Evolutionary conservation across 768 basidiomycete genomes (phyloP).

Genomic region (Naganishia vaughanmartiniae): DNA sequence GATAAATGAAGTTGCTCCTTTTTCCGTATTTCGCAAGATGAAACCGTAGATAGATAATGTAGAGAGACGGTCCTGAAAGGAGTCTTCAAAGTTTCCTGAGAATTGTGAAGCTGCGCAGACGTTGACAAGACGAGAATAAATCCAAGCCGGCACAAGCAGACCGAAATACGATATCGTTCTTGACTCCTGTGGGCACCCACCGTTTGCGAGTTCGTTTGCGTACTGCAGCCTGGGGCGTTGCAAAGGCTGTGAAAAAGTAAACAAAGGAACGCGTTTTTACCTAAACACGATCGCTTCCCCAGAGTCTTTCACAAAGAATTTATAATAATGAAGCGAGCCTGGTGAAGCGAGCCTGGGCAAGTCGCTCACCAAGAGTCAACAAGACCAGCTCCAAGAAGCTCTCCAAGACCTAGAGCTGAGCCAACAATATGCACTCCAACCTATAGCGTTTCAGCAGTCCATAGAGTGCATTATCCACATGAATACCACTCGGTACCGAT

Average conservation of each 20-base stretch:
- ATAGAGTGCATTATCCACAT: too few species aligned
- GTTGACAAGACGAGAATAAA: slow-evolving; percentile 15
- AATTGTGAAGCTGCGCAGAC: neutral
- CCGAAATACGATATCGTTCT: neutral
- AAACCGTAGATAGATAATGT: neutral
- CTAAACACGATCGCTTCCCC: too few species aligned
- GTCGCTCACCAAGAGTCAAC: neutral
- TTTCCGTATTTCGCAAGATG: neutral
- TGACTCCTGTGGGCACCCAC: slow-evolving; percentile 10
- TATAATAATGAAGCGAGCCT: neutral
- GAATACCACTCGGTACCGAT: too few species aligned
- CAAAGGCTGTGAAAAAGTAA: slow-evolving; percentile 4
- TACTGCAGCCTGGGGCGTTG: too few species aligned
- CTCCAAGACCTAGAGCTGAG: too few species aligned
- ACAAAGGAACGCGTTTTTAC: neutral
- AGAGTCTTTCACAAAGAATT: too few species aligned
- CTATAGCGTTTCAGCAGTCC: too few species aligned
- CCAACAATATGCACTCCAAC: too few species aligned
- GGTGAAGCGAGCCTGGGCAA: neutral
- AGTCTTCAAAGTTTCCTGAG: neutral
- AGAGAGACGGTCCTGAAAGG: neutral
- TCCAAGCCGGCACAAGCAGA: slow-evolving; percentile 17
- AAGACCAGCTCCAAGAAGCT: too few species aligned
- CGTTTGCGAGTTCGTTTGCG: neutral
- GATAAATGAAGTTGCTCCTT: neutral